A percentile compares a stretch with the other conserved stretches of the same genome.
Conservation (phyloP, 768 basidiomycete species). For the Termitomyces sp. region DNA sequence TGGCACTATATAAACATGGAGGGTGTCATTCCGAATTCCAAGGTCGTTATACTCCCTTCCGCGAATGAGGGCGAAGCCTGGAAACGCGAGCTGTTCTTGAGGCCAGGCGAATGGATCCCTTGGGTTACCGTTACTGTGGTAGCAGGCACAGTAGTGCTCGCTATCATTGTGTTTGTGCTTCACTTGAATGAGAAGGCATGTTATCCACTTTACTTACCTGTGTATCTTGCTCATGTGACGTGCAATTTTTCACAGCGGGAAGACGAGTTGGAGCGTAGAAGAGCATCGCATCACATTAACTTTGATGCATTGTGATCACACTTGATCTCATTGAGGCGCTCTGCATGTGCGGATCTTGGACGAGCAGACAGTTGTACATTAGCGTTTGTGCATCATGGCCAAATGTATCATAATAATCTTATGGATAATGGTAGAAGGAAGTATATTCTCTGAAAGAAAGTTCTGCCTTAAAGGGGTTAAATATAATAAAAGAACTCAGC, state of each 20-base stretch:
- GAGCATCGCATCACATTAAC: slow-evolving; percentile 93
- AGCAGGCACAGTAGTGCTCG: slow-evolving; percentile 66
- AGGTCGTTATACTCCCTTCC: slow-evolving; percentile 89
- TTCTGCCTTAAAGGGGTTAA: background rate
- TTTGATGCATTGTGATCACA: slow-evolving; percentile 80
- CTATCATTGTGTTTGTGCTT: slow-evolving; percentile 77
- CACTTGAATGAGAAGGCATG: slow-evolving; percentile 91
- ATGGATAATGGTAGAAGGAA: slow-evolving; percentile 2
- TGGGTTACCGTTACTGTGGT: slow-evolving; percentile 92
- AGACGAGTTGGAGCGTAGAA: slow-evolving; percentile 86
- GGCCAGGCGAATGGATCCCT: slow-evolving; percentile 96
- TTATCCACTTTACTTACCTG: slow-evolving; percentile 5
- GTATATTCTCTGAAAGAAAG: background rate
- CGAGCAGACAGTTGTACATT: slow-evolving; percentile 8
- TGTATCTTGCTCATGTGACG: background rate
- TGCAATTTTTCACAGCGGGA: slow-evolving; percentile 57
- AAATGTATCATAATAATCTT: slow-evolving; percentile 10
- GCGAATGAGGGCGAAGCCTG: slow-evolving; percentile 54
- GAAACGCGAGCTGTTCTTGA: slow-evolving; percentile 85
- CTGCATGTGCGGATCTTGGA: background rate
- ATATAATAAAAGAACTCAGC: background rate
- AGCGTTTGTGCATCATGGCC: slow-evolving; percentile 5
- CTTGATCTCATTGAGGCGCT: background rate
- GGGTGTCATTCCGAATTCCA: slow-evolving; percentile 96
- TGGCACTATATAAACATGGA: slow-evolving; percentile 90